Conservation (phyloP, 805 yeast species). For the Kluyveromyces aestuarii region DNA sequence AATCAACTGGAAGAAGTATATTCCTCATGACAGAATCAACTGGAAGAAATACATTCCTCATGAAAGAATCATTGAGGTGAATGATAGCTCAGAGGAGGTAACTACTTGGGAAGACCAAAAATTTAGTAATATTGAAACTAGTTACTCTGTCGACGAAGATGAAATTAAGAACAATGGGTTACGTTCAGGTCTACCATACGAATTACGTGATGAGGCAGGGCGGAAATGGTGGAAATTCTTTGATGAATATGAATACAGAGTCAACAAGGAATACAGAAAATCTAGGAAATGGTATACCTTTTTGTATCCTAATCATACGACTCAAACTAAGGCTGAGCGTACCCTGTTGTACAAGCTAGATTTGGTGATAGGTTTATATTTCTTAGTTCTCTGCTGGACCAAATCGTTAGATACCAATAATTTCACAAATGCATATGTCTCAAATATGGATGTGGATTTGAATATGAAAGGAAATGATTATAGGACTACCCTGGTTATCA, state of each 20-base stretch:
- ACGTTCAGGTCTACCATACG: slow-evolving; percentile 28
- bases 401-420: slow-evolving; percentile 56
- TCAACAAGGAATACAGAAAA: slow-evolving; percentile 27
- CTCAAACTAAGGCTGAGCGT: slow-evolving; percentile 36
- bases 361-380: slow-evolving; percentile 43
- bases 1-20: background rate
- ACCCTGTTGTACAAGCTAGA: slow-evolving; percentile 46
- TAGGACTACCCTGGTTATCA: slow-evolving; percentile 49
- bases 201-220: slow-evolving; percentile 32
- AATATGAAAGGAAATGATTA: slow-evolving; percentile 56
- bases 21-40: background rate
- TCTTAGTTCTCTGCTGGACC: slow-evolving; percentile 58
- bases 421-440: slow-evolving; percentile 56
- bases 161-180: slow-evolving; percentile 9
- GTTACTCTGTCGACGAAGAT: background rate
- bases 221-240: slow-evolving; percentile 39
- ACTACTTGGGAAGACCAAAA: background rate
- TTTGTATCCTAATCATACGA: slow-evolving; percentile 27
- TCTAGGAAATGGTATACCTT: slow-evolving; percentile 27
- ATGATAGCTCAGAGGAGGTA: background rate
- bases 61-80: slow-evolving; percentile 14
- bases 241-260: slow-evolving; percentile 44
- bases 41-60: slow-evolving; percentile 21
- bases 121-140: slow-evolving; percentile 3
- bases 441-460: slow-evolving; percentile 52